Evolutionary conservation across 306 rosid genomes (phyloP).

Genomic region (Spatholobus suberectus): DNA sequence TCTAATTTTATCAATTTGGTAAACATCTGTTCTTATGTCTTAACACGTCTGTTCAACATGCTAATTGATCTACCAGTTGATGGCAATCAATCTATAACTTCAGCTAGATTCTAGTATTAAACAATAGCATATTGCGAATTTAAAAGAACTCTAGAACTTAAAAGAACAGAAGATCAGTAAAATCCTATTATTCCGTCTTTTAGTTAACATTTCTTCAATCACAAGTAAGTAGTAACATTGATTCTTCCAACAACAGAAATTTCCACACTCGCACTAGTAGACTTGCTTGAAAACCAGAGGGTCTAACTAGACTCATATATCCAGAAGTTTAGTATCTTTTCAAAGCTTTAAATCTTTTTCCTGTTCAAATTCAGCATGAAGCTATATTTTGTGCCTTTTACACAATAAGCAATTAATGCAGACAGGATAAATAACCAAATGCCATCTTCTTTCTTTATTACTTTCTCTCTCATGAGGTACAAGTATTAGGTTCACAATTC

Average conservation of each 20-base stretch:
- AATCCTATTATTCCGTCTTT: neutral
- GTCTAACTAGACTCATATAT: neutral
- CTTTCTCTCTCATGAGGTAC: no score
- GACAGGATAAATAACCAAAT: no score
- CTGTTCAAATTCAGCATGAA: neutral
- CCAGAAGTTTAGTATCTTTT: neutral
- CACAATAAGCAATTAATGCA: neutral
- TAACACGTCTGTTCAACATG: conserved; percentile 6
- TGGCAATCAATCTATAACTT: conserved; percentile 29
- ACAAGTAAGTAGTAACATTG: neutral
- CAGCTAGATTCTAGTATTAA: neutral
- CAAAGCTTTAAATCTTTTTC: no score
- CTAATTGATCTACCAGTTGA: neutral
- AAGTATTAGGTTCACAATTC: no score
- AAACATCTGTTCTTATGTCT: neutral
- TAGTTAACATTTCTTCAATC: neutral
- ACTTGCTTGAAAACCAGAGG: neutral
- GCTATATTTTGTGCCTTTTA: neutral
- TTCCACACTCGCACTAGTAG: neutral
- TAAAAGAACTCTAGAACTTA: neutral
- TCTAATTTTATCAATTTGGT: conserved; percentile 18
- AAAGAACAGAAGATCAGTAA: neutral
- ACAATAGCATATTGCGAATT: neutral
- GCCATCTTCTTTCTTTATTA: no score
- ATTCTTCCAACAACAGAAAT: conserved; percentile 2